Conservation (phyloP, 2,329 filamentous ascomycete genomes). For the Clonostachys rosea region DNA sequence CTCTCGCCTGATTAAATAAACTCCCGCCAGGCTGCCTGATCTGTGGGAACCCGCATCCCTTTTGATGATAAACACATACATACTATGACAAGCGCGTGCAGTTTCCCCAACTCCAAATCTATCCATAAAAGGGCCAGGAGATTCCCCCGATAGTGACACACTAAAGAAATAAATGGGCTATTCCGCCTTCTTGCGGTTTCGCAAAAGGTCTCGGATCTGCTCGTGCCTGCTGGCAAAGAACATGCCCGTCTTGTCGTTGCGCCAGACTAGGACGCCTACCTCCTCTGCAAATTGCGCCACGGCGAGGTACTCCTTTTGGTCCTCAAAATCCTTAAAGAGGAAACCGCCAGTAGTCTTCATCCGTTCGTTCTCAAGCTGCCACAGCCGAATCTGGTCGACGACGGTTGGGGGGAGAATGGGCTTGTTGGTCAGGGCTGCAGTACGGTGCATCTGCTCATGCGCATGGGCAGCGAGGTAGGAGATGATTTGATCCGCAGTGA, state of each 20-base stretch:
- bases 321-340: constrained; percentile 84
- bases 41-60: no score
- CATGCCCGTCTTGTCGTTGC: constrained; percentile 70
- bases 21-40: no score
- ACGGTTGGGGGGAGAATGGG: constrained; percentile 91
- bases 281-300: constrained; percentile 79
- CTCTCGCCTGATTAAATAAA: no score
- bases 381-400: constrained; percentile 93
- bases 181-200: constrained; percentile 51
- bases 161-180: background rate
- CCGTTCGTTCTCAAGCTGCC: constrained; percentile 95
- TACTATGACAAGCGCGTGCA: no score
- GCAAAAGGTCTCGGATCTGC: constrained; percentile 79
- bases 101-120: constrained; percentile 5
- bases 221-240: constrained; percentile 93
- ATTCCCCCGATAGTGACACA: background rate
- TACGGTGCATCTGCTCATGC: constrained; percentile 85
- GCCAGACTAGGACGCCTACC: constrained; percentile 86
- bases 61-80: no score
- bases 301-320: constrained; percentile 63
- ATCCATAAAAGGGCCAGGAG: background rate
- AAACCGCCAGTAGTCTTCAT: constrained; percentile 83
- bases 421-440: constrained; percentile 48
- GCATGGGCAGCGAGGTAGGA: constrained; percentile 88
- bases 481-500: constrained; percentile 94